A percentile compares a stretch with the other conserved stretches of the same genome.
Evolutionary conservation across 1,139 yeast species (phyloP).

Genomic region (Candida sanyaensis): DNA sequence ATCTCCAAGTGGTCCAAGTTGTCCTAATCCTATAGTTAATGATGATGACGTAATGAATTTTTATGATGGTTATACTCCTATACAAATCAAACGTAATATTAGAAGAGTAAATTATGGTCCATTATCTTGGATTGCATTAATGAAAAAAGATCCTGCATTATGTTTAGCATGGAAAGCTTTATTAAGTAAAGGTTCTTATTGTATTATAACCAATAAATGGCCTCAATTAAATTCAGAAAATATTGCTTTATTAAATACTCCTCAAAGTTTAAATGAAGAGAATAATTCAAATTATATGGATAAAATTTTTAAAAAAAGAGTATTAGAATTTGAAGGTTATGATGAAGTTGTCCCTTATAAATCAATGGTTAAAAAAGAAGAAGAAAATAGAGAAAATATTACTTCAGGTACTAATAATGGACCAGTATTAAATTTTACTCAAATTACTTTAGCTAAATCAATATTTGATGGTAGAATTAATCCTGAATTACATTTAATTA

Average conservation of each 20-base stretch:
- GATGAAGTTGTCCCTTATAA: constrained; percentile 39
- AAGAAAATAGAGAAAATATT: constrained; percentile 16
- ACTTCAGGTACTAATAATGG: constrained; percentile 14
- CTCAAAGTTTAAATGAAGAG: constrained; percentile 14
- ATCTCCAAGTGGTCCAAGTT: constrained; percentile 6
- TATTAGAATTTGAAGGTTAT: constrained; percentile 37
- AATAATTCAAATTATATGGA: constrained; percentile 19
- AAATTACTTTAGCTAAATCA: constrained; percentile 27
- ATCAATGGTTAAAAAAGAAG: constrained; percentile 25
- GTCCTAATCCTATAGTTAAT: constrained; percentile 24
- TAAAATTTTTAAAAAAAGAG: constrained; percentile 30
- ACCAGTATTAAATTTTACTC: constrained; percentile 7
- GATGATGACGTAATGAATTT: constrained; percentile 37
- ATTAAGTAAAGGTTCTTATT: constrained; percentile 18
- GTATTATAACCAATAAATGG: constrained; percentile 18
- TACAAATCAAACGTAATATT: constrained; percentile 32
- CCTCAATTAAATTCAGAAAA: constrained; percentile 22
- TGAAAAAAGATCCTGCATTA: constrained; percentile 51
- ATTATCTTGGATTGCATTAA: constrained; percentile 47
- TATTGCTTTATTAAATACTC: constrained; percentile 20
- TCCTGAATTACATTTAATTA: constrained; percentile 32
- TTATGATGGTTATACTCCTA: constrained; percentile 42
- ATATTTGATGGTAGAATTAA: constrained; percentile 30
- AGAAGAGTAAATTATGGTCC: constrained; percentile 50
- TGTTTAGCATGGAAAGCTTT: constrained; percentile 31